These are phyloP conservation scores for Inonotus obliquus DNA, from an alignment of 1,284 basidiomycete genomes.

Conservation along the genomic window DNA sequence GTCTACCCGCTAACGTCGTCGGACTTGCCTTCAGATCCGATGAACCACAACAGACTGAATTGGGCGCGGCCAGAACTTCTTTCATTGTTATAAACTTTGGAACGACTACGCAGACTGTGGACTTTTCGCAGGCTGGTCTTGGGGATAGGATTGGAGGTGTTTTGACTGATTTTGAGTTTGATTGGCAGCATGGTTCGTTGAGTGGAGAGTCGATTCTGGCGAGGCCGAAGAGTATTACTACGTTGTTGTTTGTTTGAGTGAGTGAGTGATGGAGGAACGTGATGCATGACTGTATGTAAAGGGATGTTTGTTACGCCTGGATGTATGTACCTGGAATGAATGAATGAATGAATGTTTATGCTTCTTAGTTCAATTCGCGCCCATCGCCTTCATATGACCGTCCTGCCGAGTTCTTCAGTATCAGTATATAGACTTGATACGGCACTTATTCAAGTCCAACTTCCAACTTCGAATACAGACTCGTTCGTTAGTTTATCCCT, in stretches of 20 bases:
- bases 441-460: no score
- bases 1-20: constrained; percentile 14
- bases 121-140: constrained; percentile 6
- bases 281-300: background rate
- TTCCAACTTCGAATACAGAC: no score
- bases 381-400: no score
- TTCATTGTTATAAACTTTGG: constrained; percentile 17
- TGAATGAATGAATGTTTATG: no score
- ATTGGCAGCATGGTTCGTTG: constrained; percentile 6
- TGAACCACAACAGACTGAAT: background rate
- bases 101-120: background rate
- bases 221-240: constrained; percentile 11
- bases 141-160: constrained; percentile 5
- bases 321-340: no score
- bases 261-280: background rate
- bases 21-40: constrained; percentile 20
- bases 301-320: background rate
- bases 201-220: background rate
- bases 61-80: constrained; percentile 9
- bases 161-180: background rate
- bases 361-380: no score
- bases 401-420: no score
- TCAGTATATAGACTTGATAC: no score
- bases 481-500: no score
- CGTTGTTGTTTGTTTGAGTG: constrained; percentile 10